Evolutionary conservation across 495 filamentous ascomycete genomes (phyloP).

Genomic region (Neurospora sp.): DNA sequence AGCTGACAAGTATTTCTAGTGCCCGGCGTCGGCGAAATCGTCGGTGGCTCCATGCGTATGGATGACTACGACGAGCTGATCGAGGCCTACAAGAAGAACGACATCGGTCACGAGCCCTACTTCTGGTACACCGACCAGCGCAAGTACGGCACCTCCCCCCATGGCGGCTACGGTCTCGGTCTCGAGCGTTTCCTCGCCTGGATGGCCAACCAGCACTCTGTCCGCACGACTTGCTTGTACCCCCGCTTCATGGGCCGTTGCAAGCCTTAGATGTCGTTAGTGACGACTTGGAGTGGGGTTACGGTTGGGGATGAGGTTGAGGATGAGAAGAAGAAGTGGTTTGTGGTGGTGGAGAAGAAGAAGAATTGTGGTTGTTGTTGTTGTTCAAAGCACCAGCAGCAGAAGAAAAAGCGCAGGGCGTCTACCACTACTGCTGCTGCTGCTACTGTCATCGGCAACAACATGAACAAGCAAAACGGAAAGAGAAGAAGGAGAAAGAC

Average conservation of each 20-base stretch:
- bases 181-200: slow-evolving; percentile 95
- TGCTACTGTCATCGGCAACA: background rate
- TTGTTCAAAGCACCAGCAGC: background rate
- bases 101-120: slow-evolving; percentile 76
- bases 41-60: slow-evolving; percentile 96
- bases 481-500: background rate
- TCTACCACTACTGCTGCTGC: background rate
- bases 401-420: background rate
- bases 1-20: background rate
- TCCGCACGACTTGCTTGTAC: slow-evolving; percentile 82
- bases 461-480: background rate
- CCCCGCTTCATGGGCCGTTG: slow-evolving; percentile 91
- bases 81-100: slow-evolving; percentile 76
- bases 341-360: background rate
- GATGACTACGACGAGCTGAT: slow-evolving; percentile 86
- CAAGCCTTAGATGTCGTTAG: slow-evolving; percentile 53
- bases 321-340: background rate
- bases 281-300: background rate
- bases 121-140: slow-evolving; percentile 99
- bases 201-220: slow-evolving; percentile 86
- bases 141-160: slow-evolving; percentile 91
- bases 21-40: slow-evolving; percentile 84
- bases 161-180: slow-evolving; percentile 92
- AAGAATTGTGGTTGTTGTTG: background rate
- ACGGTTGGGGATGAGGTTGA: background rate